phyloP scores from a whole-genome alignment of 1,284 basidiomycete species.

The Pisolithus thermaeus region DNA sequence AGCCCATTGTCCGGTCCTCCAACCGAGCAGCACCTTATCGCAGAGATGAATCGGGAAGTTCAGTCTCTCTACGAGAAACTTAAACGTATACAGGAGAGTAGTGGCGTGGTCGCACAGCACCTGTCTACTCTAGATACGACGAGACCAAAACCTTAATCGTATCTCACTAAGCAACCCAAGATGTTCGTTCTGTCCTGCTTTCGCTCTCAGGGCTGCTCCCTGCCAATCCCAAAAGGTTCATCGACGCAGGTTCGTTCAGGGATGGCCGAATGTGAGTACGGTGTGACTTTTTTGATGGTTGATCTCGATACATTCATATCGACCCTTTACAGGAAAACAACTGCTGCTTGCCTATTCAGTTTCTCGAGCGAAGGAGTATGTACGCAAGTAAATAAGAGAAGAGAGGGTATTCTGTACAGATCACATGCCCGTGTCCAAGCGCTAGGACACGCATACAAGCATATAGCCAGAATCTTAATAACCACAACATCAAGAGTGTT shows the following conservation, averaged over 20 bases:
- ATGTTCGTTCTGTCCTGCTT: too few relatives aligned
- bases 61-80: conserved; percentile 36
- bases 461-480: neutral
- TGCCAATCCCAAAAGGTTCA: too few relatives aligned
- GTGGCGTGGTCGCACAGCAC: conserved; percentile 34
- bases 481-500: too few relatives aligned
- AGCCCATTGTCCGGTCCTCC: conserved; percentile 5
- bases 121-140: conserved; percentile 4
- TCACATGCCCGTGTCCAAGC: neutral
- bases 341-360: too few relatives aligned
- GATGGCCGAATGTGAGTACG: too few relatives aligned
- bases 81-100: conserved; percentile 39
- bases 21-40: conserved; percentile 31
- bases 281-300: too few relatives aligned
- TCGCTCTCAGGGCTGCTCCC: too few relatives aligned
- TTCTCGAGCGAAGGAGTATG: neutral
- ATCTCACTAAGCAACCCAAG: too few relatives aligned
- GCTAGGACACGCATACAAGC: neutral
- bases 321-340: too few relatives aligned
- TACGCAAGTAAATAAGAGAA: neutral
- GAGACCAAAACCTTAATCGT: neutral
- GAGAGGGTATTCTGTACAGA: neutral
- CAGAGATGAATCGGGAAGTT: conserved; percentile 33
- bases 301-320: too few relatives aligned
- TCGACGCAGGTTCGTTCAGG: too few relatives aligned